Base-by-base conservation (phyloP, 768 basidiomycete genomes). In the Gymnopilus junonius region DNA sequence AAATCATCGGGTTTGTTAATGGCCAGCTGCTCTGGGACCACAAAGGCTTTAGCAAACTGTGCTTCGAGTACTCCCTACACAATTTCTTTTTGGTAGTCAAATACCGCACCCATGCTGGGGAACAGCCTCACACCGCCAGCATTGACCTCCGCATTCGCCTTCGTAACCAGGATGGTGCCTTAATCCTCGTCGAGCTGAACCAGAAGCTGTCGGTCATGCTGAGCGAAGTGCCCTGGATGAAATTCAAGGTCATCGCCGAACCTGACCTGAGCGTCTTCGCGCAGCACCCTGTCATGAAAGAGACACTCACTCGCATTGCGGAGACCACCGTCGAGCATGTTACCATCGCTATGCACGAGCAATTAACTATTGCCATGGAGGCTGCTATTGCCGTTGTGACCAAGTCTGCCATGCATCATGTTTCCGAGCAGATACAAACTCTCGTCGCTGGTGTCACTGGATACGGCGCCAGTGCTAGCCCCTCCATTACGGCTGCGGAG, bases 221-320 rank as follows among this genome's bases (percentile, higher is more conserved):
- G 39, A 67, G 69, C 62, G 68, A 69, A 46, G 68, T 71, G 8
- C 70, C 70, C 12, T 71, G 70, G 70, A 69, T 71, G 70, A 69
- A 69, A 37, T 71, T 71, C 67, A 69, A 68, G 50, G 67, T 71
- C 51, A 64, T 71, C 48, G 70, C 70, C 0, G 66, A 71, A 59
- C 70, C 70, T 21, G 66, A 71, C 37, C 61, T 69, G 34, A 59
- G 61, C 40, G 46, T 66, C 43, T 69, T 71, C 45, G 63, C 64
- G 34, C 45, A 37, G 42, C 64, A 69, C 55, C 65, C 65, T 17
- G 65, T 67, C 48, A 62, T 67, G 50, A 55, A 67, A 27, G 61
- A 67, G 56, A 67, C 65, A 4, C 53, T 67, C 55, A 56, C 55
- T 50, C 59, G 65, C 59, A 67, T 67, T 34, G 65, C 65, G 4